Conservation (phyloP, 2,329 filamentous ascomycete species). For the Stachybotrys echinatus region DNA sequence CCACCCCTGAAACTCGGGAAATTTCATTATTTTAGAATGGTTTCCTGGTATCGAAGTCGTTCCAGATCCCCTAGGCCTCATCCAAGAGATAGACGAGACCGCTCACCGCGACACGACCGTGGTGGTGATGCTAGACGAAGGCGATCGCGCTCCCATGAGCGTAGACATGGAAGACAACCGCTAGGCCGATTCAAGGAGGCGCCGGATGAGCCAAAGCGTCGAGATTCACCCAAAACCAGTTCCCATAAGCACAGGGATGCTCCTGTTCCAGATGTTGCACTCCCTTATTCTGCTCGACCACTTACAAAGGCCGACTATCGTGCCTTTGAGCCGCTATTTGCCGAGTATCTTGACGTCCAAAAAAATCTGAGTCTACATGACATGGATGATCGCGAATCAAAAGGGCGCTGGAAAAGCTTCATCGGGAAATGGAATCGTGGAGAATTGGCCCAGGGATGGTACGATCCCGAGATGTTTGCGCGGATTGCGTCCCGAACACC, state of each 20-base stretch:
- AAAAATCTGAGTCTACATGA: slow-evolving; percentile 67
- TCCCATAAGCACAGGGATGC: slow-evolving; percentile 7
- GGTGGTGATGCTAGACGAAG: neutral
- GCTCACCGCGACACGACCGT: slow-evolving; percentile 3
- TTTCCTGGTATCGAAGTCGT: neutral
- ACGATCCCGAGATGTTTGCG: slow-evolving; percentile 68
- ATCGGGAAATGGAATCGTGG: slow-evolving; percentile 85
- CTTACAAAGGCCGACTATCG: slow-evolving; percentile 66
- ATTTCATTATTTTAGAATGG: neutral
- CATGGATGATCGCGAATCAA: slow-evolving; percentile 69
- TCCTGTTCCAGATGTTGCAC: slow-evolving; percentile 10
- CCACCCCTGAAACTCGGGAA: no score
- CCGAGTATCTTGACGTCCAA: slow-evolving; percentile 81
- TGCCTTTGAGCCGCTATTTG: slow-evolving; percentile 66
- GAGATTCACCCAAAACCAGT: slow-evolving; percentile 9
- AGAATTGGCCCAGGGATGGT: slow-evolving; percentile 88
- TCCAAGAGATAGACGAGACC: neutral
- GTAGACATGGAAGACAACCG: slow-evolving; percentile 5
- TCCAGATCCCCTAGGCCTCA: neutral
- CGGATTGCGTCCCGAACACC: slow-evolving; percentile 24
- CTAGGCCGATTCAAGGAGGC: slow-evolving; percentile 6
- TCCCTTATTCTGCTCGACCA: slow-evolving; percentile 62
- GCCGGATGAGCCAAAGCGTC: slow-evolving; percentile 3
- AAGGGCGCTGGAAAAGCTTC: slow-evolving; percentile 92
- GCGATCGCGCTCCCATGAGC: slow-evolving; percentile 9